These are phyloP conservation scores for Pythium plurisporium DNA, from an alignment of 352 stramenopile genomes.

Conservation along the genomic window DNA sequence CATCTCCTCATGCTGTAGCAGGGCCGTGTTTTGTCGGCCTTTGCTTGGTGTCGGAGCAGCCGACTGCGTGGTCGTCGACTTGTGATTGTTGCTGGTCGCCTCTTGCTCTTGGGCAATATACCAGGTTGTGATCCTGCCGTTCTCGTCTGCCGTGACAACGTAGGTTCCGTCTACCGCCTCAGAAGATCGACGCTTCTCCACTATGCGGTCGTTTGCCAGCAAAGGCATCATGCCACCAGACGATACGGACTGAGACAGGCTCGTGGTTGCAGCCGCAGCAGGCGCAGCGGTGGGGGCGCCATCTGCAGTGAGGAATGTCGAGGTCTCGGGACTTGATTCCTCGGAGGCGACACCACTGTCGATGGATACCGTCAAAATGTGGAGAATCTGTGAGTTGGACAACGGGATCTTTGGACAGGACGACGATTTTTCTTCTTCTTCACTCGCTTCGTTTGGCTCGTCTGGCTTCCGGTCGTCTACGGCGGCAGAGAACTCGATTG, in stretches of 20 bases:
- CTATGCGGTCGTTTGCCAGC: background rate
- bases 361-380: constrained; percentile 5
- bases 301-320: constrained; percentile 16
- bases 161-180: constrained; percentile 3
- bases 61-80: background rate
- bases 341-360: background rate
- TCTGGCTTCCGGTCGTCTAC: background rate
- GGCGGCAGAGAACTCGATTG: background rate
- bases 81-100: background rate
- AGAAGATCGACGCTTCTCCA: background rate
- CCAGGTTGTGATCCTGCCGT: constrained; percentile 14
- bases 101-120: background rate
- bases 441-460: background rate
- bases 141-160: constrained; percentile 14
- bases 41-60: background rate
- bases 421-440: background rate
- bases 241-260: background rate
- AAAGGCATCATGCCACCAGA: background rate
- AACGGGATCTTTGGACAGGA: background rate
- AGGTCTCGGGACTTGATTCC: background rate
- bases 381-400: constrained; percentile 3
- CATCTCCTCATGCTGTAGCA: constrained; percentile 59
- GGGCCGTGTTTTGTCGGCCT: constrained; percentile 11
- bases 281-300: background rate
- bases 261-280: background rate